Conservation (phyloP, 495 filamentous ascomycete species). For the Aspergillus panamensis region DNA sequence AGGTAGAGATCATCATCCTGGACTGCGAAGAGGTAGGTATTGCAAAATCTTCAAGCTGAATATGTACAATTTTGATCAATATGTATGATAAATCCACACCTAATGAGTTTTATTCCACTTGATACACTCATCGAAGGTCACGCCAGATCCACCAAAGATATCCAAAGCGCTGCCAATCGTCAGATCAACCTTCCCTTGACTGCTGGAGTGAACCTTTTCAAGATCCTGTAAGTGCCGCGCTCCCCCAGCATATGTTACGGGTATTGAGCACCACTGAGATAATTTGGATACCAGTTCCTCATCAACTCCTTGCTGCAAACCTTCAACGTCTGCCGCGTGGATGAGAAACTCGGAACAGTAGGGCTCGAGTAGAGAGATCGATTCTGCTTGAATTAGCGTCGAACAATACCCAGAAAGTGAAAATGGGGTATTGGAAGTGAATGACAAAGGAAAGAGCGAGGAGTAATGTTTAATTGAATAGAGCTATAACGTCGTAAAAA, state of each 20-base stretch:
- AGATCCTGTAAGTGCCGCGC: conserved; percentile 77
- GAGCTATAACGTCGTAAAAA: not conserved
- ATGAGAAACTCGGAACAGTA: conserved; percentile 96
- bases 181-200: conserved; percentile 78
- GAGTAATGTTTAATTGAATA: not conserved
- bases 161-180: conserved; percentile 96
- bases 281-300: conserved; percentile 73
- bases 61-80: not conserved
- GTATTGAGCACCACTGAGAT: conserved; percentile 81
- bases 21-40: too few relatives aligned
- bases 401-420: not conserved
- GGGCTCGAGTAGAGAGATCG: conserved; percentile 73
- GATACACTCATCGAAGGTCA: conserved; percentile 84
- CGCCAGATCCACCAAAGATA: conserved; percentile 84
- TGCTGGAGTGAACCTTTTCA: conserved; percentile 71
- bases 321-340: conserved; percentile 98
- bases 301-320: conserved; percentile 85
- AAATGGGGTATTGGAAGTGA: not conserved
- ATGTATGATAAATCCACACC: not conserved
- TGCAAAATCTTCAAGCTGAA: too few relatives aligned
- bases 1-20: too few relatives aligned
- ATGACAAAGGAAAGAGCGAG: not conserved
- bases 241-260: conserved; percentile 94
- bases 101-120: conserved; percentile 66
- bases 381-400: conserved; percentile 50